Evolutionary conservation across 2,329 filamentous ascomycete species (phyloP).

Genomic region (Periglandula ipomoeae): DNA sequence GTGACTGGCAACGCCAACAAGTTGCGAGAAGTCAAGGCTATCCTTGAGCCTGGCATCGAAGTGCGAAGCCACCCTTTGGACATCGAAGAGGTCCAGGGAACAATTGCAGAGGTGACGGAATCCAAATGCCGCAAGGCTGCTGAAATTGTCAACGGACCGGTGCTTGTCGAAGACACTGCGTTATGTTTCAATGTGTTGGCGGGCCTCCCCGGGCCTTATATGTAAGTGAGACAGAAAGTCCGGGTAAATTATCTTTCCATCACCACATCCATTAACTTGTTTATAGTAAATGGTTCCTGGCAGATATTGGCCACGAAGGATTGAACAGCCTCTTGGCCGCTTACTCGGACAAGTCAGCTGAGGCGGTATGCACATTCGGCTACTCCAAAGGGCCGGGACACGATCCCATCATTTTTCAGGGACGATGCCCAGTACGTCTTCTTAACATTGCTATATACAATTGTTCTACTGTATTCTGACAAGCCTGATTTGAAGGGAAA

Average conservation of each 20-base stretch:
- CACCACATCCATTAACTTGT: background rate
- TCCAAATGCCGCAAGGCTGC: conserved; percentile 84
- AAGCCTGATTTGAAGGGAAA: conserved; percentile 41
- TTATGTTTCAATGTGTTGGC: conserved; percentile 85
- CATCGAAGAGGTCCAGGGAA: conserved; percentile 83
- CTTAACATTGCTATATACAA: no score
- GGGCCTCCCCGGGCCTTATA: conserved; percentile 91
- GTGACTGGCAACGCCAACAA: conserved; percentile 97
- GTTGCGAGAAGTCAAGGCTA: conserved; percentile 78
- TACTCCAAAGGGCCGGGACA: conserved; percentile 80
- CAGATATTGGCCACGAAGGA: conserved; percentile 70
- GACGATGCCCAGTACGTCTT: conserved; percentile 63
- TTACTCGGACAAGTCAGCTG: conserved; percentile 82
- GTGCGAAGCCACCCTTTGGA: conserved; percentile 70
- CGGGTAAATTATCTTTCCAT: conserved; percentile 13
- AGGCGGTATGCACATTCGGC: conserved; percentile 93
- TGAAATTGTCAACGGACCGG: conserved; percentile 70
- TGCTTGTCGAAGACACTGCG: conserved; percentile 92
- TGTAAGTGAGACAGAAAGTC: conserved; percentile 55
- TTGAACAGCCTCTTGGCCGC: conserved; percentile 84
- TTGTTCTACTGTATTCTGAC: background rate
- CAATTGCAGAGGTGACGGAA: conserved; percentile 79
- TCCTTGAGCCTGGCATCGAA: conserved; percentile 65
- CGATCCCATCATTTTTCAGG: conserved; percentile 83
- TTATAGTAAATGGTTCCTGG: conserved; percentile 84